Base-by-base conservation (phyloP, 352 stramenopile genomes). In the Nothophytophthora sp. region DNA sequence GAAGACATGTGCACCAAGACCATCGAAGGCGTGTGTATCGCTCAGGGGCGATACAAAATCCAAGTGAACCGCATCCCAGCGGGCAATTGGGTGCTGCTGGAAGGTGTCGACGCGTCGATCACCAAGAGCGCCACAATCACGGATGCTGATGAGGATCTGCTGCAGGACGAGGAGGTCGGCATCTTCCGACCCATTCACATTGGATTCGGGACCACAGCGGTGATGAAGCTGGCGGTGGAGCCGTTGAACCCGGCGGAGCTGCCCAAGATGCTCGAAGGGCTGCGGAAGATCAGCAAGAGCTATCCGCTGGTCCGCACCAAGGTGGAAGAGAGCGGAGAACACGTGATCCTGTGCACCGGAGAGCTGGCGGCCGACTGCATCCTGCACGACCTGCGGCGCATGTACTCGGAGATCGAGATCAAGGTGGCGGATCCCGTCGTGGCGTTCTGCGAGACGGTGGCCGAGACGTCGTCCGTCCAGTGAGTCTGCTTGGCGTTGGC, bases 171-270 rank as follows among this genome's bases (percentile, higher is more conserved):
- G n/a, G n/a, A n/a, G 68, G 97, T 96, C 43, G 91, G 98, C 91
- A 97, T 81, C 35, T 99, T 99, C 80, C 98, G 98, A 81, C 99
- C 96, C 49, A 99, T 99, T 97, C 99, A 99, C n/a, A n/a, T n/a
- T n/a, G n/a, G n/a, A n/a, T 99, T 99, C 82, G 98, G 93, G 49
- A 97, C 99, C 46, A 99, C 97, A 43, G 97, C 97, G 33, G 97
- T 99, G 67, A 97, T 99, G 67, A 96, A 97, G 85, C 98, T 99
- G 47, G 98, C 98, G 52, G 98, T 99, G 28, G 96, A 99, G 76
- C 96, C 97, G 35, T 99, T 99, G 92, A 99, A 98, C 58, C 96
- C 97, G 41, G 82, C 93, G 33, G 97, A 99, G 86, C 86, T 99
- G 57, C 97, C 98, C 46, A 99, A 99, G 94, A 93, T 99, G 56